A percentile compares a stretch with the other conserved stretches of the same genome.
phyloP scores from a whole-genome alignment of 768 basidiomycete genomes.

The Solioccasus polychromus region DNA sequence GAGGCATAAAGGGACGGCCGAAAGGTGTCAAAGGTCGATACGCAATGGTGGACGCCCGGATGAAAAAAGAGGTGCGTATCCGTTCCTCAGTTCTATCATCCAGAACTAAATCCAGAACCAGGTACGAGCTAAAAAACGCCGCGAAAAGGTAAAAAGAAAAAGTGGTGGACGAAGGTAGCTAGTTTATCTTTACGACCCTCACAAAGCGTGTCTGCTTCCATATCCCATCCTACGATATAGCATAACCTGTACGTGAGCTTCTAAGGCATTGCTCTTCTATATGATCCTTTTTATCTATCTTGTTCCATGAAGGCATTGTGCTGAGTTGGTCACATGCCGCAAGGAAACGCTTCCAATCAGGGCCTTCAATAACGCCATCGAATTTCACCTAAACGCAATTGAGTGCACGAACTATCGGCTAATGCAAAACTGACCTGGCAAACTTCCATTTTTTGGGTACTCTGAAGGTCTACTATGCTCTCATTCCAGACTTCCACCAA shows the following conservation, averaged over 20 bases:
- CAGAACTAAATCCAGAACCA: constrained; percentile 29
- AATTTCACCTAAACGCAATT: constrained; percentile 42
- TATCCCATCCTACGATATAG: background rate
- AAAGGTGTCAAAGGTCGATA: constrained; percentile 96
- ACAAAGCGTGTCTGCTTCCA: background rate
- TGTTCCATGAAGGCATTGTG: constrained; percentile 25
- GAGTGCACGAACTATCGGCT: constrained; percentile 1
- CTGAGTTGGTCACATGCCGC: constrained; percentile 43
- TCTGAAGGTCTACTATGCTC: constrained; percentile 52
- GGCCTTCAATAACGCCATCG: constrained; percentile 34
- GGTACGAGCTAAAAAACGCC: constrained; percentile 81
- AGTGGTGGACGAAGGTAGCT: constrained; percentile 35
- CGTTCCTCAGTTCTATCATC: too few relatives aligned
- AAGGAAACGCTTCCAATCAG: constrained; percentile 47
- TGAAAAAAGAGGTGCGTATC: constrained; percentile 79
- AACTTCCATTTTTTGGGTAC: constrained; percentile 44
- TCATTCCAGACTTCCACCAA: constrained; percentile 37
- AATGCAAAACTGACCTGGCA: constrained; percentile 48
- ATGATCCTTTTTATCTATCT: constrained; percentile 8
- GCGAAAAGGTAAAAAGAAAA: constrained; percentile 70
- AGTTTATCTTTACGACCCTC: background rate
- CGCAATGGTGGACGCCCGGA: constrained; percentile 89
- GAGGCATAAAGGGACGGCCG: constrained; percentile 87
- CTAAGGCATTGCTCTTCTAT: constrained; percentile 8
- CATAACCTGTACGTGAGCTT: constrained; percentile 1